Evolutionary conservation across 371 early-diverging fungal genomes (phyloP), one percentile per base, ranked within the genome.

Genomic region (Haplosporangium sp.): DNA sequence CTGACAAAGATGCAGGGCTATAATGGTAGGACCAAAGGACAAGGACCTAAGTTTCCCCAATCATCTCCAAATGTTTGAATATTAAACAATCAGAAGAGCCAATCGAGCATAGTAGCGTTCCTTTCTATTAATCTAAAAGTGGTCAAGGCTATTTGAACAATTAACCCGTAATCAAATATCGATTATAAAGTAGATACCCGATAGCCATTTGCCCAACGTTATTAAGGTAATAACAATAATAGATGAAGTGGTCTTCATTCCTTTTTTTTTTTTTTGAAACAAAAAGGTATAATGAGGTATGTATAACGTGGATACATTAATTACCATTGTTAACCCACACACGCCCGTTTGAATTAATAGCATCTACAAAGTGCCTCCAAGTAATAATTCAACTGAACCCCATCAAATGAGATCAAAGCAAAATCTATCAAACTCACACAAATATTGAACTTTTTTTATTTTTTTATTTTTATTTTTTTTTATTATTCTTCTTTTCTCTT

Each of bases 371-470:
- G 44, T 42, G 9, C 17, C 17, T 4, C 13, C 17, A 13, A 48
- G 4, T 48, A 48, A 56, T 56, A 59, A 59, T 59, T 59, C 59
- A 8, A n/a, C 39, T 59, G 59, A 59, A 59, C 59, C 59, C 39
- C 39, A n/a, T 59, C 59, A 40, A 59, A 59, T 59, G 39, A 38
- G 59, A 57, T 11, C 4, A 34, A 39, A 38, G 58, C 58, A 37
- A 39, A 56, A 34, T 20, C 15, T 27, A 15, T 34, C 27, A 56
- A 56, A 11, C 27, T 34, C 11, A 56, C 10, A 19, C 35, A 34
- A 56, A 53, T 52, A 6, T 52, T 52, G 17, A 27, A 27, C 53
- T 53, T 53, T 19, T 27, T 53, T 53, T 53, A 0, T 6, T 27
- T 53, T 55, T 55, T 53, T 5, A n/a, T 20, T 52, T 13, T n/a